Base-by-base conservation (phyloP, 768 basidiomycete genomes). In the Suillus fuscotomentosus region DNA sequence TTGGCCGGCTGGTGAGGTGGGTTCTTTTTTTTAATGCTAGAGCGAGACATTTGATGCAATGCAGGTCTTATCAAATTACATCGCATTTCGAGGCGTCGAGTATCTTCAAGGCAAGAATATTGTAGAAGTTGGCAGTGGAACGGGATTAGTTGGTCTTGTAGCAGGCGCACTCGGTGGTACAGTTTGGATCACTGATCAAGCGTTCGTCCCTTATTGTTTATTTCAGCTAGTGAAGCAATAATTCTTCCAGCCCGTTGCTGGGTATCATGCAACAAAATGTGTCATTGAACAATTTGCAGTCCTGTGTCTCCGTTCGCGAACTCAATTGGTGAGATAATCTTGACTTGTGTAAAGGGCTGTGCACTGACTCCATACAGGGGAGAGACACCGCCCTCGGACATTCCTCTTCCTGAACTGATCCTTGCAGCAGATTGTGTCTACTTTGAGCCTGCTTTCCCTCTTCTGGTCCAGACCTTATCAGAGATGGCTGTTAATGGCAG, bases 361-460 rank as follows among this genome's bases (percentile, higher is more conserved):
- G 4, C 50, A 17, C 22, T 70, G 65, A 65, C 66, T 59, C 67
- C 43, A 24, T 43, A 11, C 41, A 94, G 92, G 95, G 95, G 92
- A 31, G 79, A 82, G 20, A 76, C 83, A 1, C 69, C 88, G 41
- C 86, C 90, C 10, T 36, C 69, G 10, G 66, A 68, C 48, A 79
- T 78, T 70, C 86, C 78, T 50, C 79, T 75, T 15, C 84, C 88
- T 7, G 87, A 92, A 70, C 60, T 97, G 31, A 83, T 98, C 64
- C 84, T 98, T 5, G 94, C 92, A 2, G 95, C 95, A 1, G 95
- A 98, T 72, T 98, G 95, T 69, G 95, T 98, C 10, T 98, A 98
- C 78, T 95, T 94, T 68, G 95, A 97, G 76, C 93, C 94, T 14
- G 88, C 93, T 0, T 98, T 97, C 70, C 90, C 94, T 9, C 83